Conservation (phyloP, 768 basidiomycete genomes). For the Lactarius indigo region DNA sequence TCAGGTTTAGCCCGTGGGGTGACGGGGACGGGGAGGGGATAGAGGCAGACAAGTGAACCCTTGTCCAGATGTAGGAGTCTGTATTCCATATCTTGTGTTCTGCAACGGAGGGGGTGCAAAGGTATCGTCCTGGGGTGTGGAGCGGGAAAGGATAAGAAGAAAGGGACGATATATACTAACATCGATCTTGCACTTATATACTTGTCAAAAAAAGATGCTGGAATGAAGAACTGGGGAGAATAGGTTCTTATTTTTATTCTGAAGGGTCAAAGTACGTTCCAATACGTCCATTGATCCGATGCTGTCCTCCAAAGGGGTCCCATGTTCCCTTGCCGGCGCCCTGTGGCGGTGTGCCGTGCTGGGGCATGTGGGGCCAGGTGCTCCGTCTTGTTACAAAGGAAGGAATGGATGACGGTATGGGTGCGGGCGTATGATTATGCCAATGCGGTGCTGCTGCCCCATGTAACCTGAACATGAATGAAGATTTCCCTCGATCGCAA, state of each 20-base stretch:
- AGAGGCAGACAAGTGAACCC: slow-evolving; percentile 15
- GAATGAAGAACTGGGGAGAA: not conserved
- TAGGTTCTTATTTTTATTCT: not conserved
- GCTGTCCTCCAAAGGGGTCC: not conserved
- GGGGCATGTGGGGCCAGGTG: not conserved
- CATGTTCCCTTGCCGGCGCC: not conserved
- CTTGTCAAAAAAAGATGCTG: not conserved
- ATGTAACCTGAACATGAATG: not conserved
- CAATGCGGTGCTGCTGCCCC: too few species aligned
- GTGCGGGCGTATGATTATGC: not conserved
- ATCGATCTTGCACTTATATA: slow-evolving; percentile 14
- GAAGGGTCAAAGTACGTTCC: not conserved
- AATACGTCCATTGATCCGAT: not conserved
- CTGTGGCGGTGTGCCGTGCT: not conserved
- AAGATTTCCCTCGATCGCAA: not conserved
- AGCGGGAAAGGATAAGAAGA: not conserved
- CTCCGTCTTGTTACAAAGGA: not conserved
- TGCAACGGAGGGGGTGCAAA: not conserved
- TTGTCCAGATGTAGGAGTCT: slow-evolving; percentile 9
- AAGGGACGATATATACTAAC: slow-evolving; percentile 5
- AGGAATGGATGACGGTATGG: not conserved
- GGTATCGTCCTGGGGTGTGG: not conserved
- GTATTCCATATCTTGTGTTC: slow-evolving; percentile 14
- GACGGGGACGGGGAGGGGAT: slow-evolving; percentile 50
- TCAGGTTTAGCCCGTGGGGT: slow-evolving; percentile 81